Conservation (phyloP, 208 protist genomes). For the Trypanosoma scelopori region DNA sequence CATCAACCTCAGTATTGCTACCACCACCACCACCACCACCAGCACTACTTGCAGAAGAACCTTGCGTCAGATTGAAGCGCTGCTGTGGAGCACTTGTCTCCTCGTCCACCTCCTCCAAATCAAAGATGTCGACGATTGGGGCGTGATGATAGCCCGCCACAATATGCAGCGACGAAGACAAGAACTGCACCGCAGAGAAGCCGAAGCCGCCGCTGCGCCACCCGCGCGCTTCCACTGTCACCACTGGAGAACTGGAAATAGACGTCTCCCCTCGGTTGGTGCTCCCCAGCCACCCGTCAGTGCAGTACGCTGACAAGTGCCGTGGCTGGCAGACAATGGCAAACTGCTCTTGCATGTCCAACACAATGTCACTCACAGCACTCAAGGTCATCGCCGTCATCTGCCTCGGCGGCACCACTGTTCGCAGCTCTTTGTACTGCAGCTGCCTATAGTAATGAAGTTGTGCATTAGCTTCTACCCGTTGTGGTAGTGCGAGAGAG, state of each 20-base stretch:
- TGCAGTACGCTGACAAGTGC: constrained; percentile 15
- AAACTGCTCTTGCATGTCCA: constrained; percentile 35
- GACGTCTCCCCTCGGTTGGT: background rate
- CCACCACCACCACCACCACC: constrained; percentile 6
- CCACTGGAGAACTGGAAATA: background rate
- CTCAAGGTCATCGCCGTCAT: too few relatives aligned
- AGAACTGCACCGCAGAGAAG: constrained; percentile 59
- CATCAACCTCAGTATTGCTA: constrained; percentile 1
- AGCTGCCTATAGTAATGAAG: constrained; percentile 1
- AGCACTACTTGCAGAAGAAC: too few relatives aligned
- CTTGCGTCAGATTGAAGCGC: constrained; percentile 37
- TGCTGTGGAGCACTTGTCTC: constrained; percentile 41
- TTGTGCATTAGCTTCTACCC: background rate
- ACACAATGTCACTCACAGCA: constrained; percentile 28
- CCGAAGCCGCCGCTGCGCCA: constrained; percentile 23
- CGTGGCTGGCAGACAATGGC: constrained; percentile 16
- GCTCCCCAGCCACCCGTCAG: constrained; percentile 14
- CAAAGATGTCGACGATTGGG: constrained; percentile 63
- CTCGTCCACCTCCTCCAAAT: constrained; percentile 80
- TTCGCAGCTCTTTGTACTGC: background rate
- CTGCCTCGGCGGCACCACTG: constrained; percentile 10
- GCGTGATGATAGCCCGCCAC: constrained; percentile 42
- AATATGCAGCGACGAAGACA: constrained; percentile 45
- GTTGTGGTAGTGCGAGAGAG: constrained; percentile 7
- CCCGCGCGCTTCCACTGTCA: constrained; percentile 8